phyloP scores from a whole-genome alignment of 768 basidiomycete genomes.

The Pleurotus cornucopiae region DNA sequence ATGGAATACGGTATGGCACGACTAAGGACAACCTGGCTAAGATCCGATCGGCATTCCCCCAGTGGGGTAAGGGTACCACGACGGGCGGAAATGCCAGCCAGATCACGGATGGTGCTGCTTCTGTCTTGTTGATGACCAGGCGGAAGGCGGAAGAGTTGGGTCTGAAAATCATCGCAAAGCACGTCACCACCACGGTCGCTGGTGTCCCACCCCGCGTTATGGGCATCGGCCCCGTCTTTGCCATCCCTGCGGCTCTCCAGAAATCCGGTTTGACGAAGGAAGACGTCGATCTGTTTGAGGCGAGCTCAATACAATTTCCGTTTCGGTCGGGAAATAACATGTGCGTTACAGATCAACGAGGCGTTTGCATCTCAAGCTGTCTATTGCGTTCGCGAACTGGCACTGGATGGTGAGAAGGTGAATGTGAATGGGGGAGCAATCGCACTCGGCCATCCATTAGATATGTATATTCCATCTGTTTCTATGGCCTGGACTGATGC shows the following conservation, averaged over 20 bases:
- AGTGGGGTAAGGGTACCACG: conserved; percentile 70
- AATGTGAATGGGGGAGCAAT: conserved; percentile 93
- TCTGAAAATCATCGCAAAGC: conserved; percentile 70
- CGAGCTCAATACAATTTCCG: conserved; percentile 17
- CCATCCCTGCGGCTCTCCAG: conserved; percentile 76
- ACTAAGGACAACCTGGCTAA: conserved; percentile 61
- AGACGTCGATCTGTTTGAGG: conserved; percentile 82
- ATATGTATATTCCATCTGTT: conserved; percentile 27
- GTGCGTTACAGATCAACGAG: conserved; percentile 69
- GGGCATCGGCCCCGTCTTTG: conserved; percentile 82
- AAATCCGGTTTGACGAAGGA: conserved; percentile 58
- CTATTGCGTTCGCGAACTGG: conserved; percentile 65
- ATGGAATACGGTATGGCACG: conserved; percentile 74
- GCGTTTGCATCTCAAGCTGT: conserved; percentile 85
- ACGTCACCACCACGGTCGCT: conserved; percentile 66
- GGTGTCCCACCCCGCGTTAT: conserved; percentile 82
- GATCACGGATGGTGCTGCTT: conserved; percentile 81
- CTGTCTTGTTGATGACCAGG: conserved; percentile 77
- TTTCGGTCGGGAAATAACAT: not conserved
- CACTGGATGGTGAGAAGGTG: conserved; percentile 27
- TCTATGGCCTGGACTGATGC: conserved; percentile 13
- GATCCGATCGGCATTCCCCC: conserved; percentile 75
- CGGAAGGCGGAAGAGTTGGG: conserved; percentile 74
- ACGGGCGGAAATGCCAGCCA: conserved; percentile 88
- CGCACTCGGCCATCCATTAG: conserved; percentile 80